Percentiles rank a stretch among this genome's conserved stretches.
Evolutionary conservation across 2,329 filamentous ascomycete genomes (phyloP).

Genomic region (Alternaria infectoria): DNA sequence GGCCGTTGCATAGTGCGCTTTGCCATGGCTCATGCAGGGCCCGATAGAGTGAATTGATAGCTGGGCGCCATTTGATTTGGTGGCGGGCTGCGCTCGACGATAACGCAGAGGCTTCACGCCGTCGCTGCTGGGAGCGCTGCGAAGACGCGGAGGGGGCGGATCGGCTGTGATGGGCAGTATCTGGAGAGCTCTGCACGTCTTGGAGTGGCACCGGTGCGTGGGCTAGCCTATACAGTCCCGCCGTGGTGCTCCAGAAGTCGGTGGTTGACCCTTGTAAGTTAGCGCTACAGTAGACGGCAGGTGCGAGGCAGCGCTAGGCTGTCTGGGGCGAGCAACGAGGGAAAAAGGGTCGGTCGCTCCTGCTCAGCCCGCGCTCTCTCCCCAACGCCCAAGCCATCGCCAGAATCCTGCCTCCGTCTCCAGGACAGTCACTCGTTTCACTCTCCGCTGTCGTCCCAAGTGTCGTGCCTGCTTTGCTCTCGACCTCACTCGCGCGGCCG

Average conservation of each 20-base stretch:
- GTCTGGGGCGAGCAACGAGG: constrained; percentile 14
- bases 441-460: constrained; percentile 20
- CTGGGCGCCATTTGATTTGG: constrained; percentile 25
- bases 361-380: constrained; percentile 19
- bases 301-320: constrained; percentile 16
- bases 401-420: constrained; percentile 19
- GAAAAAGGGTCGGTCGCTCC: constrained; percentile 22
- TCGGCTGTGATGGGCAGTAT: neutral
- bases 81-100: constrained; percentile 9
- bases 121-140: neutral
- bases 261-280: constrained; percentile 12
- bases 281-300: constrained; percentile 10
- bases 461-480: constrained; percentile 9
- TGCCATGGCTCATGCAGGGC: constrained; percentile 27
- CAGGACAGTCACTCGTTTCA: constrained; percentile 41
- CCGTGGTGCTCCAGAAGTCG: constrained; percentile 10
- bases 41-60: constrained; percentile 19
- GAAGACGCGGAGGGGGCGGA: neutral
- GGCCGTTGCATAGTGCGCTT: constrained; percentile 18
- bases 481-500: constrained; percentile 17
- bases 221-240: constrained; percentile 16
- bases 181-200: constrained; percentile 3
- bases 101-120: constrained; percentile 1
- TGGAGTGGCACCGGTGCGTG: neutral
- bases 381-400: constrained; percentile 18